phyloP scores from a whole-genome alignment of 805 yeast species.

The Schizosaccharomyces octosporus region DNA sequence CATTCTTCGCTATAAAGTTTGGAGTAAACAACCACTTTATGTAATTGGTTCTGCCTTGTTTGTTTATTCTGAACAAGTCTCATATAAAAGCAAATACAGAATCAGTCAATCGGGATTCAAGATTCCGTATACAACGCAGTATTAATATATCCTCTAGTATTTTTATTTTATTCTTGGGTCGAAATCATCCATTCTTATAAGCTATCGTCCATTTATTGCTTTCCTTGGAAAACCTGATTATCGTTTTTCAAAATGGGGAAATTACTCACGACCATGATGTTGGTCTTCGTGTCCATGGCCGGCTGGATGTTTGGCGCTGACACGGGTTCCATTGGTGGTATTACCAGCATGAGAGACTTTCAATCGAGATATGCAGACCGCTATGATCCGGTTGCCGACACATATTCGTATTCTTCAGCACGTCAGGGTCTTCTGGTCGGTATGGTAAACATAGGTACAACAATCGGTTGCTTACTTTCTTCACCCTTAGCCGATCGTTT shows the following conservation, averaged over 20 bases:
- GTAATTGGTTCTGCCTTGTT: too few relatives aligned
- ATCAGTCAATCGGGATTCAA: too few relatives aligned
- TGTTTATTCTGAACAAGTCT: too few relatives aligned
- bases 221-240: not conserved
- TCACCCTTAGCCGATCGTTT: slow-evolving; percentile 3
- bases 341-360: slow-evolving; percentile 3
- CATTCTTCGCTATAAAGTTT: too few relatives aligned
- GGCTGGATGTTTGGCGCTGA: slow-evolving; percentile 4
- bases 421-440: slow-evolving; percentile 4
- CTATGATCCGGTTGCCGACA: not conserved
- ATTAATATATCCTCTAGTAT: too few relatives aligned
- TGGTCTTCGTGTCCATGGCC: slow-evolving; percentile 3
- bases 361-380: not conserved
- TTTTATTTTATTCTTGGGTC: too few relatives aligned
- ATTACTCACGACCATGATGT: not conserved
- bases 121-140: too few relatives aligned
- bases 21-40: too few relatives aligned
- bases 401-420: not conserved
- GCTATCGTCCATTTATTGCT: not conserved
- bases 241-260: not conserved
- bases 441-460: slow-evolving; percentile 4
- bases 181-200: too few relatives aligned
- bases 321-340: slow-evolving; percentile 4
- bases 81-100: too few relatives aligned
- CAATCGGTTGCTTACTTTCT: slow-evolving; percentile 4